These are phyloP conservation scores for Tetrastigma voinierianum DNA, from an alignment of 164 flowering plant species.

Conservation along the genomic window DNA sequence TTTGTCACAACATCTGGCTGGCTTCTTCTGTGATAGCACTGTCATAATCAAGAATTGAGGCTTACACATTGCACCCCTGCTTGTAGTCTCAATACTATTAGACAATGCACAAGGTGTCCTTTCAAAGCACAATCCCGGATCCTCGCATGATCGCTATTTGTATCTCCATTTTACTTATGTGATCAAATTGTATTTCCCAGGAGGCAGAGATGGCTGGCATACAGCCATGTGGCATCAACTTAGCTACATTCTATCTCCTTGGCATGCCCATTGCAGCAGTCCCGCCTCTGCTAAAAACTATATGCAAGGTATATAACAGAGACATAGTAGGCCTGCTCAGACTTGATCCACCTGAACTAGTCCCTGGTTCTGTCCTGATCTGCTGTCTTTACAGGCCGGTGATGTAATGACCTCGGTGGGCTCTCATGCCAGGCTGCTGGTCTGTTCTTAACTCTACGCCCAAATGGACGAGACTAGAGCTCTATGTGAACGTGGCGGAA, in stretches of 20 bases:
- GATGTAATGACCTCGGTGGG: constrained; percentile 78
- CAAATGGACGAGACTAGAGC: constrained; percentile 45
- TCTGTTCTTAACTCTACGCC: constrained; percentile 45
- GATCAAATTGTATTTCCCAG: constrained; percentile 34
- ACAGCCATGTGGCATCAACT: constrained; percentile 65
- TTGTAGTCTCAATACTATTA: constrained; percentile 53
- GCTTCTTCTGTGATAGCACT: constrained; percentile 58
- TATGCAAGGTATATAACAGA: constrained; percentile 55
- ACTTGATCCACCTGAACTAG: neutral
- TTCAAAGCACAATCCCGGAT: constrained; percentile 44
- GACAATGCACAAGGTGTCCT: constrained; percentile 71
- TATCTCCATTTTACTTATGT: constrained; percentile 6
- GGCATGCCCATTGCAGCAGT: constrained; percentile 68
- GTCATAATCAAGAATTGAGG: constrained; percentile 46
- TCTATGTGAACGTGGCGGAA: constrained; percentile 15
- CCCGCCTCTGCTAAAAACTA: constrained; percentile 58
- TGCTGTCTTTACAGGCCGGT: constrained; percentile 43
- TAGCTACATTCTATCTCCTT: constrained; percentile 68
- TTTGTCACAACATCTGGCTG: constrained; percentile 74
- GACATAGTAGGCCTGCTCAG: neutral
- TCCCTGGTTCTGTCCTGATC: too few species aligned
- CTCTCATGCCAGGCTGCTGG: constrained; percentile 48
- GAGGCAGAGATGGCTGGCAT: constrained; percentile 86
- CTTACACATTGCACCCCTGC: constrained; percentile 65
- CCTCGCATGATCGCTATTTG: neutral